phyloP scores from a whole-genome alignment of 179 eudicot genomes.

The Heliamphora pulchella region DNA sequence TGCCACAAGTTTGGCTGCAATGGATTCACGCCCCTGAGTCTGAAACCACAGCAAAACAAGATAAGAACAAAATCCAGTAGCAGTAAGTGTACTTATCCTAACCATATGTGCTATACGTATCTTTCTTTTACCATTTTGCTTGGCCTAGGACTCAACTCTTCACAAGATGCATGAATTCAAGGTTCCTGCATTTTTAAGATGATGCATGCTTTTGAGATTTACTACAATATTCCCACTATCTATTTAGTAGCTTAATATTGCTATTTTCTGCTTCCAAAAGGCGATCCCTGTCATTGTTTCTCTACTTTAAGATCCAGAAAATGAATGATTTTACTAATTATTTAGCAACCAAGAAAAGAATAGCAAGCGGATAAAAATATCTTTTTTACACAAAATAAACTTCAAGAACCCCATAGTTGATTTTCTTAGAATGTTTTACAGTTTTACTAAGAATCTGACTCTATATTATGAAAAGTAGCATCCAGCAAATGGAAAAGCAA shows the following conservation, averaged over 20 bases:
- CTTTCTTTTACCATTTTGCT: not conserved
- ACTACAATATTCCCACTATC: not conserved
- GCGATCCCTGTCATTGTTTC: not conserved
- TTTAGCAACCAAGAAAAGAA: not conserved
- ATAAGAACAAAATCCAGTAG: constrained; percentile 8
- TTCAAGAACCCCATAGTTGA: not conserved
- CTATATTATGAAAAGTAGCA: not conserved
- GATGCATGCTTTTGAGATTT: not conserved
- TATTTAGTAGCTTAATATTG: not conserved
- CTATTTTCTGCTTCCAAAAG: constrained; percentile 3
- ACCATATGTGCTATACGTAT: not conserved
- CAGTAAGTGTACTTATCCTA: not conserved
- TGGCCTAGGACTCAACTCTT: not conserved
- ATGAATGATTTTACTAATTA: not conserved
- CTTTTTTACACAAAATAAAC: not conserved
- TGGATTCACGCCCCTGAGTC: constrained; percentile 98
- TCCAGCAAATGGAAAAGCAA: not conserved
- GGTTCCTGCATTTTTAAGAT: not conserved
- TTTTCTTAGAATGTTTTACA: not conserved
- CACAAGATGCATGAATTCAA: not conserved
- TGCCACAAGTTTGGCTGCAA: constrained; percentile 93
- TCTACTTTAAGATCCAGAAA: not conserved
- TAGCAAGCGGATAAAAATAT: not conserved
- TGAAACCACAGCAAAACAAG: constrained; percentile 25
- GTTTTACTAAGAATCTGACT: not conserved